phyloP scores from a whole-genome alignment of 306 rosid species.

The Carpinus viminea region DNA sequence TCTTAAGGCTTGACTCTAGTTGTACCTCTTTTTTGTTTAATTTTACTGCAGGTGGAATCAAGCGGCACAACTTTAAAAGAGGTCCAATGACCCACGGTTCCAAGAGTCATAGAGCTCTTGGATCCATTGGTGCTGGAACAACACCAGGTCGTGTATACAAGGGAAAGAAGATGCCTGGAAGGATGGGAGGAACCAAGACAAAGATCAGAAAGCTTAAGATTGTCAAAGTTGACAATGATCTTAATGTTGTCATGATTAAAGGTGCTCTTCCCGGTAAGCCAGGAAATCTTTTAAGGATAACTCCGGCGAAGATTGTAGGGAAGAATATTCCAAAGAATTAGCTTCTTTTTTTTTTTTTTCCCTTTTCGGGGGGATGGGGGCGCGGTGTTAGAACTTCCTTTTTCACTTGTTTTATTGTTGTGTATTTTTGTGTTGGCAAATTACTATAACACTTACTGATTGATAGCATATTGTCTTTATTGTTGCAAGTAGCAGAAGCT shows the following conservation, averaged over 20 bases:
- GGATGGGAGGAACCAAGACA: conserved; percentile 93
- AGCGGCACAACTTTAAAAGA: conserved; percentile 79
- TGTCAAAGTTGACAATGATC: conserved; percentile 83
- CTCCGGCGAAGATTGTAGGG: conserved; percentile 97
- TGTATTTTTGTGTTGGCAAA: too few species aligned
- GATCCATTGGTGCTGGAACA: conserved; percentile 96
- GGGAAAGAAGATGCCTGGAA: conserved; percentile 99
- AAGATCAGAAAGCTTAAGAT: conserved; percentile 94
- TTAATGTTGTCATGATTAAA: conserved; percentile 84
- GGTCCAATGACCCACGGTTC: conserved; percentile 96
- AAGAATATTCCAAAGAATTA: conserved; percentile 86
- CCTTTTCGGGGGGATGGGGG: too few species aligned
- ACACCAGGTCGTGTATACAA: conserved; percentile 86
- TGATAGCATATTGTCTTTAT: too few species aligned
- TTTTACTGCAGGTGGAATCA: conserved; percentile 68
- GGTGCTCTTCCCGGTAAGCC: conserved; percentile 99
- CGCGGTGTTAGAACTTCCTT: too few species aligned
- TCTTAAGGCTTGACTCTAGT: not conserved
- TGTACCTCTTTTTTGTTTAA: not conserved
- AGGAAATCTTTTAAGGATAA: conserved; percentile 81
- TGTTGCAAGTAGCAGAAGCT: too few species aligned
- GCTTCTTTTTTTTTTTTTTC: not conserved
- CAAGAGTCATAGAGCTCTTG: conserved; percentile 88
- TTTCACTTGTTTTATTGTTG: too few species aligned
- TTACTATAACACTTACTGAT: too few species aligned